Evolutionary conservation across 192 early-diverging fungal genomes (phyloP).

Genomic region (Gamsiella multidivaricata): DNA sequence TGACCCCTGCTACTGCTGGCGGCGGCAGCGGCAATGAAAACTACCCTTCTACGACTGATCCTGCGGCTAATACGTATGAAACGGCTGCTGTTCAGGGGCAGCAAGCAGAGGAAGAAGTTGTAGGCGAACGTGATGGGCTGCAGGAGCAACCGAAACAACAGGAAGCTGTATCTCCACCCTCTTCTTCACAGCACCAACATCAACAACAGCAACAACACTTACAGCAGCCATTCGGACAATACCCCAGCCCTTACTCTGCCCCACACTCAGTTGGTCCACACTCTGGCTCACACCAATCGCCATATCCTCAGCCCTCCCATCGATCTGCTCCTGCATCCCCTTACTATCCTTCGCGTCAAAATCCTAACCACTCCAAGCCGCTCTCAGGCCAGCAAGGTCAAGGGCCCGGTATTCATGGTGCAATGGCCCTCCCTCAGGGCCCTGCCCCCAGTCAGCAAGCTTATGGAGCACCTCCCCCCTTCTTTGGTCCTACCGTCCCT

Average conservation of each 20-base stretch:
- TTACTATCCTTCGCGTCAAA: slow-evolving; percentile 23
- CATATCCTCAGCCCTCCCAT: slow-evolving; percentile 13
- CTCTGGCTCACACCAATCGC: slow-evolving; percentile 5
- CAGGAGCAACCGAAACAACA: slow-evolving; percentile 7
- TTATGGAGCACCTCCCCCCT: slow-evolving; percentile 5
- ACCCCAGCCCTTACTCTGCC: background rate
- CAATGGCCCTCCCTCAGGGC: slow-evolving; percentile 1
- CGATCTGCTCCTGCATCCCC: slow-evolving; percentile 16
- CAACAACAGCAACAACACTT: slow-evolving; percentile 8
- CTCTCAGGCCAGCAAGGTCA: slow-evolving; percentile 28
- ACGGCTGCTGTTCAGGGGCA: background rate
- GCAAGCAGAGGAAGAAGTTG: background rate
- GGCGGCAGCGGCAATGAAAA: background rate
- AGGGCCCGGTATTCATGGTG: slow-evolving; percentile 18
- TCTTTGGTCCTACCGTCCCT: background rate
- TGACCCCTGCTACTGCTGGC: background rate
- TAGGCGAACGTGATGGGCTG: background rate
- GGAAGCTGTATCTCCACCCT: background rate
- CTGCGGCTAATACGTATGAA: slow-evolving; percentile 10
- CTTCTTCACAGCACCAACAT: slow-evolving; percentile 7
- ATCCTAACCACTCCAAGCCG: slow-evolving; percentile 10
- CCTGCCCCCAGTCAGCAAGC: slow-evolving; percentile 9
- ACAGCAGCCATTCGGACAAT: background rate
- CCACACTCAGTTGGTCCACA: slow-evolving; percentile 5
- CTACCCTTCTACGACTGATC: background rate